Evolutionary conservation across 192 early-diverging fungal genomes (phyloP).

Genomic region (Radiomyces spectabilis): DNA sequence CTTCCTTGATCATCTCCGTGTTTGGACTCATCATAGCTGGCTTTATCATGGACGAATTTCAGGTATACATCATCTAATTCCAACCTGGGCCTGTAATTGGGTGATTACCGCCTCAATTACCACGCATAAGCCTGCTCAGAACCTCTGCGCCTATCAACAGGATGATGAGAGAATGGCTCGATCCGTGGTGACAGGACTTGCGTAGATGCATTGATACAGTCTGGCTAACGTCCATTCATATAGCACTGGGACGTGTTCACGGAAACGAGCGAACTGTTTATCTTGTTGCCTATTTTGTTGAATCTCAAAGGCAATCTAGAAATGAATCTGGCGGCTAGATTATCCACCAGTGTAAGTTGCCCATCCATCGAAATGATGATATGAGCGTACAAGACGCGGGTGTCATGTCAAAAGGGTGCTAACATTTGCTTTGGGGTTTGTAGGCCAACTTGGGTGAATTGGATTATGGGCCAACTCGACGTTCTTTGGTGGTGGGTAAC

Average conservation of each 20-base stretch:
- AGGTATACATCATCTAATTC: no score
- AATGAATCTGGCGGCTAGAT: constrained; percentile 76
- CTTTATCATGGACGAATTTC: constrained; percentile 47
- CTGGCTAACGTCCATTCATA: no score
- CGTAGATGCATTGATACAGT: no score
- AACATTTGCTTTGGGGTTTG: neutral
- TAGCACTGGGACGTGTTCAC: constrained; percentile 64
- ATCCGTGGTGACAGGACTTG: no score
- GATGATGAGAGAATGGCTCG: no score
- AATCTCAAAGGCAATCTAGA: constrained; percentile 90
- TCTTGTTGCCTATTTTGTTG: constrained; percentile 74
- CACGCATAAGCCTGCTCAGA: no score
- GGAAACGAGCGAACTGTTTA: constrained; percentile 62
- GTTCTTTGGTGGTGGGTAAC: constrained; percentile 61
- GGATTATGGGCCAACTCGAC: constrained; percentile 36
- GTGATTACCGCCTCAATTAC: no score
- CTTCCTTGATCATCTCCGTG: constrained; percentile 61
- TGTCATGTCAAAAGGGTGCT: no score
- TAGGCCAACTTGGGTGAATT: constrained; percentile 61
- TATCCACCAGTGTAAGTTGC: constrained; percentile 62
- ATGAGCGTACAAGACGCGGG: no score
- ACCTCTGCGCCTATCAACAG: no score
- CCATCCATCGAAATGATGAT: no score
- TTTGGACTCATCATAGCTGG: constrained; percentile 62
- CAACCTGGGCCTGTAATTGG: no score